phyloP scores from a whole-genome alignment of 306 rosid genomes.

The Inga laurina region DNA sequence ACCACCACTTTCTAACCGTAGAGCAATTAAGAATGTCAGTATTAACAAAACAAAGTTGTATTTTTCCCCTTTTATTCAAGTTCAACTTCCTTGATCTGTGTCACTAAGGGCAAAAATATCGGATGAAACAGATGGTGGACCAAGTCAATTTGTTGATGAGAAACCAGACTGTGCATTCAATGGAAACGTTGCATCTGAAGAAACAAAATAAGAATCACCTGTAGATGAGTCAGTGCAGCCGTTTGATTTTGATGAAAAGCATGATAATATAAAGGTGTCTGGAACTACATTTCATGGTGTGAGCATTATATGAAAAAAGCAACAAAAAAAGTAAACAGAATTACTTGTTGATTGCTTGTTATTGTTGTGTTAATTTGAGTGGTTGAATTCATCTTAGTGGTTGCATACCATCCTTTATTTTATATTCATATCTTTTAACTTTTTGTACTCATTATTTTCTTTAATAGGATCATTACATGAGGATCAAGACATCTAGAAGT shows the following conservation, averaged over 20 bases:
- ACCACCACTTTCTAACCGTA: not conserved
- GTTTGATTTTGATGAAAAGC: conserved; percentile 40
- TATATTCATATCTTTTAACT: no score
- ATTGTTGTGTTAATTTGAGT: no score
- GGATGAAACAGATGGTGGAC: conserved; percentile 43
- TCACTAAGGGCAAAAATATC: conserved; percentile 34
- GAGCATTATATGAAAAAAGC: no score
- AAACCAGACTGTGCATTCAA: conserved; percentile 36
- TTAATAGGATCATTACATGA: no score
- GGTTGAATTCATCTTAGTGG: no score
- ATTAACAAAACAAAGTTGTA: not conserved
- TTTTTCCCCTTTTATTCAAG: conserved; percentile 25
- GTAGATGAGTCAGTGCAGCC: conserved; percentile 40
- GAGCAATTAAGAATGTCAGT: not conserved
- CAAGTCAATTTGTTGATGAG: conserved; percentile 26
- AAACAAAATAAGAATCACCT: conserved; percentile 35
- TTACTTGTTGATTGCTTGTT: no score
- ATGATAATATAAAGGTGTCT: conserved; percentile 32
- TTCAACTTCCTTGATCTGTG: conserved; percentile 26
- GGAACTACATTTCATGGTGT: not conserved
- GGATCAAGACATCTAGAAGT: no score
- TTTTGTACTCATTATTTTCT: no score
- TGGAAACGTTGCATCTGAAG: conserved; percentile 32
- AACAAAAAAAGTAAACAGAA: no score
- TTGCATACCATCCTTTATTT: no score